Evolutionary conservation across 495 filamentous ascomycete species (phyloP).

Genomic region (Cercophora newfieldiana): DNA sequence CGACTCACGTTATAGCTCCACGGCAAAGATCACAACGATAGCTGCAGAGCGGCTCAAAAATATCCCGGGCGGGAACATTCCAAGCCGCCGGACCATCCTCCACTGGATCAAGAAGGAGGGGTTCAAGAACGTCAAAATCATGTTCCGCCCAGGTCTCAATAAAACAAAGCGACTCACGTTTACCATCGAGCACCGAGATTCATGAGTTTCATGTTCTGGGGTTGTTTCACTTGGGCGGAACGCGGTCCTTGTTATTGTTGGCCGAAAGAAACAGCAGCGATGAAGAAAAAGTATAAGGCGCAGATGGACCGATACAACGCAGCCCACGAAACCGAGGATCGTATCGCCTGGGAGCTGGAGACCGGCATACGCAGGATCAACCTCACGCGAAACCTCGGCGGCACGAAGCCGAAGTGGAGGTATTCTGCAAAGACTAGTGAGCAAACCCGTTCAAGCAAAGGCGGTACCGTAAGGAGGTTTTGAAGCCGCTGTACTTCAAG

Average conservation of each 20-base stretch:
- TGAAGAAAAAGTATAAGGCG: not conserved
- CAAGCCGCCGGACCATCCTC: not conserved
- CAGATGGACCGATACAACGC: constrained; percentile 8
- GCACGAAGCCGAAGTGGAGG: no score
- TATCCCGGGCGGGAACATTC: not conserved
- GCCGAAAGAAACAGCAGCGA: not conserved
- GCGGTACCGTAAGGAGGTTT: constrained; percentile 11
- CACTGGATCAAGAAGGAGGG: not conserved
- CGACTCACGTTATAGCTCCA: no score
- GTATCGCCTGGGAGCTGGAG: no score
- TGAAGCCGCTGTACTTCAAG: no score
- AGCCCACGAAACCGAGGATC: constrained; percentile 6
- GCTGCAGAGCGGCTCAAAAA: no score
- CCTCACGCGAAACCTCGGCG: no score
- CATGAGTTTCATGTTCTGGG: constrained; percentile 16
- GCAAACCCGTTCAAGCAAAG: not conserved
- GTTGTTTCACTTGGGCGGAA: constrained; percentile 5
- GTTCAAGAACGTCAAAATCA: not conserved
- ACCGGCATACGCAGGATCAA: not conserved
- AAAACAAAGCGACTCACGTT: not conserved
- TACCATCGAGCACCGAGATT: not conserved
- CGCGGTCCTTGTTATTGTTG: constrained; percentile 9
- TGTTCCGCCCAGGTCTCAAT: not conserved
- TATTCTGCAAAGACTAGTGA: constrained; percentile 11
- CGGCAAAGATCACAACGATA: no score